These are phyloP conservation scores for Picea sitchensis DNA, from an alignment of 75 land plant species.

Conservation along the genomic window DNA sequence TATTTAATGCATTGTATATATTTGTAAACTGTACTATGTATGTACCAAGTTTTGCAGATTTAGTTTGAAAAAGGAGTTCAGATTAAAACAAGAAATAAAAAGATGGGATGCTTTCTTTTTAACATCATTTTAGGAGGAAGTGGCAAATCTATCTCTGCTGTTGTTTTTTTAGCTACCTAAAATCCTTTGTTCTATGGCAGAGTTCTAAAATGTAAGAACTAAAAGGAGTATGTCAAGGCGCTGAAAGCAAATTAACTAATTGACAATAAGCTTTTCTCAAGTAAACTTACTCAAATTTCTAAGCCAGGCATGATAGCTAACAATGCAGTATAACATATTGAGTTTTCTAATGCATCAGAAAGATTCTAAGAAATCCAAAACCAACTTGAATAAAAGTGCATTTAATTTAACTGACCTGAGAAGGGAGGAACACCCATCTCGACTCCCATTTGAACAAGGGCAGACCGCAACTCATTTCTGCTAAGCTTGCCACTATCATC, in stretches of 20 bases:
- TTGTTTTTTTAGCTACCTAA: too few species aligned
- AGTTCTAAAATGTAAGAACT: too few species aligned
- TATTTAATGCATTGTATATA: too few species aligned
- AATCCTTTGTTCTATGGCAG: too few species aligned
- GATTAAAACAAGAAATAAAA: too few species aligned
- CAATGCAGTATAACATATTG: neutral
- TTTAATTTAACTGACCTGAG: conserved; percentile 45
- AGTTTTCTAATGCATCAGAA: neutral
- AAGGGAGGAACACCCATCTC: conserved; percentile 77
- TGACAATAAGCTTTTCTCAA: neutral
- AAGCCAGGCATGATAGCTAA: neutral
- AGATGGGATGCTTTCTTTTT: too few species aligned
- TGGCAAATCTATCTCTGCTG: too few species aligned
- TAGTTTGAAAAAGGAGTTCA: too few species aligned
- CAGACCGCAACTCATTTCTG: conserved; percentile 49
- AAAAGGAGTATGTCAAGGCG: neutral
- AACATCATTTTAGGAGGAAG: too few species aligned
- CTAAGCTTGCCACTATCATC: conserved; percentile 76
- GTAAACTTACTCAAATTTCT: neutral
- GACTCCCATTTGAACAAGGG: conserved; percentile 58
- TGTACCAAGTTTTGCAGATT: too few species aligned
- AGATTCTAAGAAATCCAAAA: neutral
- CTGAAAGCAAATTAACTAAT: neutral
- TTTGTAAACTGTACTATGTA: too few species aligned
- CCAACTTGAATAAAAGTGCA: neutral